Percentiles rank a stretch among this genome's conserved stretches.
phyloP scores from a whole-genome alignment of 257 asterid species.

The Voacanga thouarsii region DNA sequence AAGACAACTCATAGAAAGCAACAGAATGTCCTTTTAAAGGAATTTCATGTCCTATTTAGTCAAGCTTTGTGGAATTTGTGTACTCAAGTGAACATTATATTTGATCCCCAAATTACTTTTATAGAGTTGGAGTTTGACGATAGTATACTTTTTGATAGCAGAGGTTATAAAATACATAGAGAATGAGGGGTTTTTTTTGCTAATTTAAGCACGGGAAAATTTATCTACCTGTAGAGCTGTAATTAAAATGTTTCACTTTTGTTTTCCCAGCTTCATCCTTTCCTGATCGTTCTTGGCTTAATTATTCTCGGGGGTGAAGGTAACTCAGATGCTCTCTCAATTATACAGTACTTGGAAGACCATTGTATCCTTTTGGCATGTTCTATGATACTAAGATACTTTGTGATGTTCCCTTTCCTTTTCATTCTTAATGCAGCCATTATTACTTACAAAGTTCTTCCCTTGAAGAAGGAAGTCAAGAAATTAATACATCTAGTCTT shows the following conservation, averaged over 20 bases:
- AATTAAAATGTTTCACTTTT: constrained; percentile 20
- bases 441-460: constrained; percentile 75
- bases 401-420: not conserved
- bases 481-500: constrained; percentile 70
- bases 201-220: not conserved
- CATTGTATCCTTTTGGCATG: not conserved
- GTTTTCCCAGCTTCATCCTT: constrained; percentile 76
- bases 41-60: not conserved
- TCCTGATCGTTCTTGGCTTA: constrained; percentile 82
- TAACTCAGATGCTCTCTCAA: constrained; percentile 22
- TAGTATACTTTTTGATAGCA: not conserved
- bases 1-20: not conserved
- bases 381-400: not conserved
- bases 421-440: constrained; percentile 62
- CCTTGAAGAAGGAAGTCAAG: constrained; percentile 74
- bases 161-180: not conserved
- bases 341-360: not conserved
- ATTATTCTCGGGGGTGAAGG: constrained; percentile 89
- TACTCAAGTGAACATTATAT: not conserved
- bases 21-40: not conserved
- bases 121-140: not conserved
- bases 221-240: not conserved
- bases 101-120: constrained; percentile 1
- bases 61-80: not conserved
- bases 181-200: not conserved